Evolutionary conservation across 139 green algal species (phyloP), one percentile per base, ranked within the genome.

Genomic region (Volvox reticuliferus): DNA sequence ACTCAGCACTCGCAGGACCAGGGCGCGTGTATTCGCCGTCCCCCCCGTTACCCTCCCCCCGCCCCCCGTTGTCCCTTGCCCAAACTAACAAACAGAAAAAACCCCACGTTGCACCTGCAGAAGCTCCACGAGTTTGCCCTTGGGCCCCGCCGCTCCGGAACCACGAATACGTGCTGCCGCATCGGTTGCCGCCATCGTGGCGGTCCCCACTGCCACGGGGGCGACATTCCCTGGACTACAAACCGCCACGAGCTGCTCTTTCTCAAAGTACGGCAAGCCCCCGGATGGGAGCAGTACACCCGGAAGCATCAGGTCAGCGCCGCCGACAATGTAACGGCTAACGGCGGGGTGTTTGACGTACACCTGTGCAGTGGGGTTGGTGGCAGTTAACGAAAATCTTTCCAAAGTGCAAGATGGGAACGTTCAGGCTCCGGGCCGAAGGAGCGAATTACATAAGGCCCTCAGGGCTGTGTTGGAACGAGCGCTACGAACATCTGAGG

Each of bases 221-320:
- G 82, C 75, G 0, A 93, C 90, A 91, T 97, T 97, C 92, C 95
- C 95, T 0, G 88, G 94, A 19, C 94, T 91, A 69, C 89, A 93
- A 80, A 94, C 79, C 44, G 87, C 78, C 44, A 96, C 75, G 62
- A 96, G 63, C 50, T 88, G 79, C 1, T 92, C 94, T 37, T 91
- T 89, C 3, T 88, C 22, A 62, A 95, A 95, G 22, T 79, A 6
- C 17, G 83, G 87, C 35, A 93, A 71, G 36, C 67, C 35, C 2
- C 65, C 61, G 12, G 87, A 62, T 17, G 80, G 61, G 12, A 89
- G 12, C 28, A 93, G 32, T 9, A 95, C 93, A n/a, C 95, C 95
- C 28, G 95, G 95, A 13, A 97, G 93, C 95, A 97, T 97, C 28
- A 96, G 85, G 90, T 97, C 95, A 36, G 95, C 95, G n/a, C 95